phyloP scores from a whole-genome alignment of 768 basidiomycete genomes.

The Ramaria sp. region DNA sequence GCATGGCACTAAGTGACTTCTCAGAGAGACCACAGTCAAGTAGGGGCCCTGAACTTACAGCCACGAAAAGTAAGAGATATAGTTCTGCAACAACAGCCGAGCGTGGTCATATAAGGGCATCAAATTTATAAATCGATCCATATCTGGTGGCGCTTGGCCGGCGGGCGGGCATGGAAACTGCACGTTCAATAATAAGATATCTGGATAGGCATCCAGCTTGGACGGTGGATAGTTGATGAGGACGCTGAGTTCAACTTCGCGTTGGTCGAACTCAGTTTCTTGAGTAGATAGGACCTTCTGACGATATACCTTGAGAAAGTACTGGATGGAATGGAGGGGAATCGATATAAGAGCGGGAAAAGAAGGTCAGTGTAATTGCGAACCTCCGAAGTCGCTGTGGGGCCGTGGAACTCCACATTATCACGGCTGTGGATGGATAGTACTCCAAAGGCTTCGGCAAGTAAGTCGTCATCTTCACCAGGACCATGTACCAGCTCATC shows the following conservation, averaged over 20 bases:
- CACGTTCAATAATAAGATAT: neutral
- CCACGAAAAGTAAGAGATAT: neutral
- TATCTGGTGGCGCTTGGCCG: neutral
- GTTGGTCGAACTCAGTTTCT: no score
- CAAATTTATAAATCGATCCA: neutral
- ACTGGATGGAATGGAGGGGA: neutral
- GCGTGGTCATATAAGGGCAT: conserved; percentile 1
- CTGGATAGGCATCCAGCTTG: no score
- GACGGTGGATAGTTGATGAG: no score
- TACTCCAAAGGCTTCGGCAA: neutral
- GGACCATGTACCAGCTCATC: neutral
- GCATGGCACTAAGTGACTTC: neutral
- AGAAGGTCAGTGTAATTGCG: neutral
- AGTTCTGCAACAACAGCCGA: neutral
- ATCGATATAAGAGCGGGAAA: neutral
- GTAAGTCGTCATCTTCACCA: neutral
- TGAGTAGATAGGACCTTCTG: neutral
- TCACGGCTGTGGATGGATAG: neutral
- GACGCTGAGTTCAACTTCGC: no score
- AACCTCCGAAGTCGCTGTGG: conserved; percentile 1
- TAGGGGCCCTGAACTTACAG: neutral
- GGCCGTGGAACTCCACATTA: neutral
- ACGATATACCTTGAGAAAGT: neutral
- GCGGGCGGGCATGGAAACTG: neutral
- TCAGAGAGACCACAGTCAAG: neutral